Evolutionary conservation across 805 yeast genomes (phyloP).

Genomic region (Kuraishia molischiana): DNA sequence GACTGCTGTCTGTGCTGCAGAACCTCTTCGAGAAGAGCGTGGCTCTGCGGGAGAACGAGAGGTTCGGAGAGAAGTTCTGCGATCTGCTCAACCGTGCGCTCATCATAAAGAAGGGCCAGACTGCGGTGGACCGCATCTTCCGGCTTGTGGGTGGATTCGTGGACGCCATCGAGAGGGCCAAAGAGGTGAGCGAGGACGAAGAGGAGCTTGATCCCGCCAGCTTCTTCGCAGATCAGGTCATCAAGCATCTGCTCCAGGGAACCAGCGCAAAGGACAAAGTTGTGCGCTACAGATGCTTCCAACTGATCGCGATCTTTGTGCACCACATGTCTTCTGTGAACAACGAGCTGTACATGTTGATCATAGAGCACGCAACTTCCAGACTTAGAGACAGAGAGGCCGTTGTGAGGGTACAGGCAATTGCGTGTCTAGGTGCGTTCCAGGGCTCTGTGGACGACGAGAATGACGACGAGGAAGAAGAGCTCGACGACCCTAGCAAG

Average conservation of each 20-base stretch:
- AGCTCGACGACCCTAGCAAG: constrained; percentile 7
- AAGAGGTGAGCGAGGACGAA: constrained; percentile 16
- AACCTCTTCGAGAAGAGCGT: constrained; percentile 39
- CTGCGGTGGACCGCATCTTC: constrained; percentile 66
- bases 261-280: constrained; percentile 64
- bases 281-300: constrained; percentile 76
- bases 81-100: constrained; percentile 55
- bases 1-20: constrained; percentile 55
- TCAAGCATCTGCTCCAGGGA: constrained; percentile 68
- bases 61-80: constrained; percentile 50
- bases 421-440: constrained; percentile 67
- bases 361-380: constrained; percentile 49
- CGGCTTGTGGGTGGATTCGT: constrained; percentile 56
- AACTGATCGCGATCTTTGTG: constrained; percentile 61
- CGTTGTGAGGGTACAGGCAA: constrained; percentile 74
- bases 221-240: constrained; percentile 47
- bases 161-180: constrained; percentile 31
- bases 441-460: constrained; percentile 46
- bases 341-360: constrained; percentile 53
- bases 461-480: constrained; percentile 18
- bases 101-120: constrained; percentile 58
- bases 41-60: constrained; percentile 34
- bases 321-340: constrained; percentile 68
- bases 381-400: constrained; percentile 72
- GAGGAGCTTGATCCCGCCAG: constrained; percentile 33